Base-by-base conservation (phyloP, 1,284 basidiomycete species). In the Ustilago sp. region DNA sequence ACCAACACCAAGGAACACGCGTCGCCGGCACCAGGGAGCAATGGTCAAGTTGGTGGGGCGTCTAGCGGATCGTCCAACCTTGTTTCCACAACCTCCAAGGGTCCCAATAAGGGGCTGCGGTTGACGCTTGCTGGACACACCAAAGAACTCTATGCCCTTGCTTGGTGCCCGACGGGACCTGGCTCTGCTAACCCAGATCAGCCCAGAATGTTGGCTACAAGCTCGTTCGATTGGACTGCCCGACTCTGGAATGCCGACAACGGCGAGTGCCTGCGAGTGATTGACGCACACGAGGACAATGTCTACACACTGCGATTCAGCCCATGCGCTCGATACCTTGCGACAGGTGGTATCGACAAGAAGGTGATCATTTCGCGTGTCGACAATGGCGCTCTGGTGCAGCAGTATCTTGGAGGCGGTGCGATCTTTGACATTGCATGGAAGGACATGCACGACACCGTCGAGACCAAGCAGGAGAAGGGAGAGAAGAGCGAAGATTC, bases 201-300 rank as follows among this genome's bases (percentile, higher is more conserved):
- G 59, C 84, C 84, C 8, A 73, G 82, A n/a, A 79, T 85, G 71
- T 68, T 86, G 7, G 85, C 85, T 7, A 84, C 85, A 41, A 76
- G 82, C 31, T 80, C 80, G 13, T 85, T 84, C 28, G 85, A 86
- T 63, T 70, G 80, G 57, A 86, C 84, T 1, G 82, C 81, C 8
- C 68, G 85, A 15, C 63, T 86, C 0, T 86, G 85, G 85, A 84
- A 86, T 41, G 83, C 71, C 41, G 83, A 85, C 54, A 79, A 66
- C 17, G 85, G 85, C 35, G 78, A 76, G 13, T 86, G 85, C 54
- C 19, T 85, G 9, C 78, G 80, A 1, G 76, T 83, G 2, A 77
- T 86, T 31, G 75, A 79, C 34, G 74, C 66, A 17, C 85, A 86
- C 72, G 77, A 77, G 34, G 82, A 84, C 68, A 80, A 73, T 31